phyloP scores from a whole-genome alignment of 352 stramenopile genomes.

The Phytopythium chamaehyphon region DNA sequence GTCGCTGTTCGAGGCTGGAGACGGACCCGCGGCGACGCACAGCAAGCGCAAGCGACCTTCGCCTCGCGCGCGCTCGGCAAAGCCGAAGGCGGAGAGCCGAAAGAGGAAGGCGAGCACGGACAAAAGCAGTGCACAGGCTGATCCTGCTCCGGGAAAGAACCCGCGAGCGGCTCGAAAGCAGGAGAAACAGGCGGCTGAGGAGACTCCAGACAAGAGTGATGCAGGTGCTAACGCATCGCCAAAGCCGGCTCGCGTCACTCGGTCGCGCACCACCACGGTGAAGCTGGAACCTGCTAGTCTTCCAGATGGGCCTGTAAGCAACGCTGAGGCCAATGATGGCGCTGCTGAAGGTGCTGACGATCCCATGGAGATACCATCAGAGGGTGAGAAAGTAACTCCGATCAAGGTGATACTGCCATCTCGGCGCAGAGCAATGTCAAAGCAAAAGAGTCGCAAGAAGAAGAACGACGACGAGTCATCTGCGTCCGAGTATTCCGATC shows the following conservation, averaged over 20 bases:
- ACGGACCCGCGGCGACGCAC: conserved; percentile 6
- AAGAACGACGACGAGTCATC: conserved; percentile 1
- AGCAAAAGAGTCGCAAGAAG: neutral
- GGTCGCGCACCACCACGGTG: no score
- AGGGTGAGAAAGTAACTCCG: no score
- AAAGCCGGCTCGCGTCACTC: no score
- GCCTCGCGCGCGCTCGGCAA: neutral
- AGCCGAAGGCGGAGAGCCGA: neutral
- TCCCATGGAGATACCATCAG: no score
- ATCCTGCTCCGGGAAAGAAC: no score
- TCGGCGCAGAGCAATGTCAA: neutral
- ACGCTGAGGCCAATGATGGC: no score
- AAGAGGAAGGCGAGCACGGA: neutral
- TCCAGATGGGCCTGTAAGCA: no score
- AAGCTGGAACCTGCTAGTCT: no score
- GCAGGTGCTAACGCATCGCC: no score
- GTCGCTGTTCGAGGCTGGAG: conserved; percentile 29
- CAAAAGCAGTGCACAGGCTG: neutral
- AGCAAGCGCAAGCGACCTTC: conserved; percentile 5
- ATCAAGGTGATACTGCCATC: neutral
- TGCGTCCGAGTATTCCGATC: conserved; percentile 5
- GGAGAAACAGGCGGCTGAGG: neutral
- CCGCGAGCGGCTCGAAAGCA: neutral
- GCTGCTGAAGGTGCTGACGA: no score
- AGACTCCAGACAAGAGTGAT: no score